Conservation (phyloP, 441 rosid species). For the Corymbia calophylla region DNA sequence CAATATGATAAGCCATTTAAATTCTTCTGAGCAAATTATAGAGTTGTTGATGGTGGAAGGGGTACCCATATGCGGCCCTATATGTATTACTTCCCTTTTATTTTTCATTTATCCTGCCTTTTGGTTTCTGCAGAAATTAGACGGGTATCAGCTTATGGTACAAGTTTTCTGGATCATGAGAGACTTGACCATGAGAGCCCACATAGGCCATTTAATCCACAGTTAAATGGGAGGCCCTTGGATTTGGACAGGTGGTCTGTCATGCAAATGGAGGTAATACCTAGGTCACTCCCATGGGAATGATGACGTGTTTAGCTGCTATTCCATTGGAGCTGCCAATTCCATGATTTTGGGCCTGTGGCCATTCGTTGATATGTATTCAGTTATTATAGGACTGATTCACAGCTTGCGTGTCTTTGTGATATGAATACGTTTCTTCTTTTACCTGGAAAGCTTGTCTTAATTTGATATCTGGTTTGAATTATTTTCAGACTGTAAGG, state of each 20-base stretch:
- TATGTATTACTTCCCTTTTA: neutral
- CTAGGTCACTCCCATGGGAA: neutral
- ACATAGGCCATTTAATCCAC: conserved; percentile 67
- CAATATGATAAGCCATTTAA: neutral
- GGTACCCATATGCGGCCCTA: neutral
- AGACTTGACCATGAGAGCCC: conserved; percentile 83
- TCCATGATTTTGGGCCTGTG: neutral
- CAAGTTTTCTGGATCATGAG: conserved; percentile 61
- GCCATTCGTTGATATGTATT: neutral
- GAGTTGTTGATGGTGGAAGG: neutral
- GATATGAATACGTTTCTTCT: neutral
- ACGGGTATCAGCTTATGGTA: conserved; percentile 38
- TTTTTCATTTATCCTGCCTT: neutral
- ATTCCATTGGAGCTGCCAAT: neutral
- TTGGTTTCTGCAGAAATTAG: conserved; percentile 63
- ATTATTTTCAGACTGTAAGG: neutral
- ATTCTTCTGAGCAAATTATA: neutral
- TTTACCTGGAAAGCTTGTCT: neutral
- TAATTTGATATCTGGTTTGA: neutral
- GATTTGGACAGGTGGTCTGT: conserved; percentile 74
- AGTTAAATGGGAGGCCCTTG: conserved; percentile 58
- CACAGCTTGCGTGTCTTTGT: neutral
- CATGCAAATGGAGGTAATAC: conserved; percentile 83
- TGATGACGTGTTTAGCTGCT: neutral
- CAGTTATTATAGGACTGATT: neutral